Evolutionary conservation across 2,329 filamentous ascomycete genomes (phyloP), one percentile per base, ranked within the genome.

Genomic region (Colletotrichum sp.): DNA sequence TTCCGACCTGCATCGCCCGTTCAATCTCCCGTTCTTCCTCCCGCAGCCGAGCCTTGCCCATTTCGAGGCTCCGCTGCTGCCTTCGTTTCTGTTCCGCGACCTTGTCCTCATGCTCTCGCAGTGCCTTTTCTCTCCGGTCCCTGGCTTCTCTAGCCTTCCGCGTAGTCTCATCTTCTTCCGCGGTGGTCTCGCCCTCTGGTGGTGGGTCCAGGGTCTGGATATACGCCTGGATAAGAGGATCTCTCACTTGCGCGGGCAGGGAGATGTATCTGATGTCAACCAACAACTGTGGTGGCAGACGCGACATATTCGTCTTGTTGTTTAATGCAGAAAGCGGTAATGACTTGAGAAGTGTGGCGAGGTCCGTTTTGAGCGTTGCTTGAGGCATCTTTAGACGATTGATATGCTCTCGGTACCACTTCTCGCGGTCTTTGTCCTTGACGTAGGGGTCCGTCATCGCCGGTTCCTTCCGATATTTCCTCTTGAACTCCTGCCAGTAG

Each of bases 401-500:
- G 78, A 95, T 88, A 80, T 95, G 92, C 74, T 97, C 95, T 72
- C 95, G 90, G 82, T 96, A 98, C 68, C 92, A 88, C 85, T 94
- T 96, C 82, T 98, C 95, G 39, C 94, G 90, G 68, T 96, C 95
- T 83, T 94, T 95, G 81, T 96, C 95, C 39, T 88, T 86, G 28
- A 96, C 88, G 67, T 89, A 90, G 34, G 91, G 87, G 75, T 96
- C 94, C 76, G 93, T 94, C 94, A 99, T 96, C 68, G 93, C 90
- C 0, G 91, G 85, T 78, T 98, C 96, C 78, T 94, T 96, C 79
- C 94, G 94, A 85, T 92, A 97, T 83, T 98, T 99, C 39, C 97
- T 90, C 80, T 95, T 95, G 86, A 99, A 99, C 83, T 99, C 97
- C 1, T 95, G 94, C 97, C 97, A 99, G 88, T 98, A 99, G 2